Evolutionary conservation across 2,329 filamentous ascomycete genomes (phyloP).

Genomic region (Pseudogymnoascus sp.): DNA sequence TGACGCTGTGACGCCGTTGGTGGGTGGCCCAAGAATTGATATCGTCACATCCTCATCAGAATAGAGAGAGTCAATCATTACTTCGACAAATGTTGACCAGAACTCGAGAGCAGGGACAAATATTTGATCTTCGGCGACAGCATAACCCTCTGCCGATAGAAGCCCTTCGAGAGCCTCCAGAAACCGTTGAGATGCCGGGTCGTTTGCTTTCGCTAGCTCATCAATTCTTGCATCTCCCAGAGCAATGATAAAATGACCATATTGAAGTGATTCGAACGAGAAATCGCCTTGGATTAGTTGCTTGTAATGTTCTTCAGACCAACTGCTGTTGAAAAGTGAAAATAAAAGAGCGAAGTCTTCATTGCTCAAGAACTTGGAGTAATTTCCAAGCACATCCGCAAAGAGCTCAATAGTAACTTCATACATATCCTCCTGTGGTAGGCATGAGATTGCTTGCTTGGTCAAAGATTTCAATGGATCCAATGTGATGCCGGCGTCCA

Average conservation of each 20-base stretch:
- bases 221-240: slow-evolving; percentile 61
- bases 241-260: slow-evolving; percentile 58
- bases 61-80: slow-evolving; percentile 51
- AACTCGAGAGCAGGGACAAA: slow-evolving; percentile 71
- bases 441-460: slow-evolving; percentile 50
- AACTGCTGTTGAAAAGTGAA: slow-evolving; percentile 51
- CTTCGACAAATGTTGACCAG: slow-evolving; percentile 70
- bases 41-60: slow-evolving; percentile 34
- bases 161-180: slow-evolving; percentile 56
- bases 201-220: slow-evolving; percentile 46
- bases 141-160: slow-evolving; percentile 56
- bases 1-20: slow-evolving; percentile 9
- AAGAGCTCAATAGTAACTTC: slow-evolving; percentile 56
- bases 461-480: slow-evolving; percentile 53
- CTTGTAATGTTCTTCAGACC: slow-evolving; percentile 50
- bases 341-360: slow-evolving; percentile 51
- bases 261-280: slow-evolving; percentile 56
- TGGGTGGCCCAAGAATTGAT: neutral
- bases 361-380: slow-evolving; percentile 52
- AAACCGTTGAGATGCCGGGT: slow-evolving; percentile 42
- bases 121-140: slow-evolving; percentile 65
- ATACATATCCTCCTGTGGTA: slow-evolving; percentile 52
- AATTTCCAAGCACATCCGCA: slow-evolving; percentile 57
- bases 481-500: slow-evolving; percentile 49
- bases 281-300: slow-evolving; percentile 51